phyloP scores from a whole-genome alignment of 129 eudicot genomes.

The Lactuca saligna region DNA sequence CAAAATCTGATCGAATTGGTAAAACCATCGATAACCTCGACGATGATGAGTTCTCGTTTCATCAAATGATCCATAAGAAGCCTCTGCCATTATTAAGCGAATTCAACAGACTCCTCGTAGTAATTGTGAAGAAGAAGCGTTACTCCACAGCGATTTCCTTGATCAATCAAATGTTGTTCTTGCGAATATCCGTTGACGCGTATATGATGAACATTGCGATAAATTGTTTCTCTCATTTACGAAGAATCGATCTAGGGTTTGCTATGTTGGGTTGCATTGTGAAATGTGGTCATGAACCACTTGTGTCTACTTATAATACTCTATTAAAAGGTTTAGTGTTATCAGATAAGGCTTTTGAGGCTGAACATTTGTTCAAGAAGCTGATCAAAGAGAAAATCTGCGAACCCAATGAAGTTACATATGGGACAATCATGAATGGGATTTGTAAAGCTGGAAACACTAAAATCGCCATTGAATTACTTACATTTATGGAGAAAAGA shows the following conservation, averaged over 20 bases:
- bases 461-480: conserved; percentile 28
- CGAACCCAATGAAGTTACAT: conserved; percentile 35
- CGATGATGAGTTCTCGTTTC: conserved; percentile 28
- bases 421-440: conserved; percentile 43
- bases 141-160: conserved; percentile 35
- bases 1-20: background rate
- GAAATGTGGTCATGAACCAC: conserved; percentile 35
- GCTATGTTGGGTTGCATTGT: conserved; percentile 30
- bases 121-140: conserved; percentile 34
- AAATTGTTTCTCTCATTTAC: conserved; percentile 36
- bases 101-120: conserved; percentile 33
- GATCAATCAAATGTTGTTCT: conserved; percentile 27
- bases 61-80: conserved; percentile 31
- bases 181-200: conserved; percentile 20
- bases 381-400: conserved; percentile 18
- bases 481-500: conserved; percentile 32
- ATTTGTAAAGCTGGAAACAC: conserved; percentile 42
- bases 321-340: conserved; percentile 42
- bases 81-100: conserved; percentile 30
- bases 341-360: conserved; percentile 28
- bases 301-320: conserved; percentile 35
- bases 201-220: conserved; percentile 40
- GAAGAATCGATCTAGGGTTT: conserved; percentile 32
- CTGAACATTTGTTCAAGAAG: conserved; percentile 35
- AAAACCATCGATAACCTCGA: conserved; percentile 24